Percentiles rank a stretch among this genome's conserved stretches.
Evolutionary conservation across 176 grass and related monocot species (phyloP).

Genomic region (Luzula sylvatica): DNA sequence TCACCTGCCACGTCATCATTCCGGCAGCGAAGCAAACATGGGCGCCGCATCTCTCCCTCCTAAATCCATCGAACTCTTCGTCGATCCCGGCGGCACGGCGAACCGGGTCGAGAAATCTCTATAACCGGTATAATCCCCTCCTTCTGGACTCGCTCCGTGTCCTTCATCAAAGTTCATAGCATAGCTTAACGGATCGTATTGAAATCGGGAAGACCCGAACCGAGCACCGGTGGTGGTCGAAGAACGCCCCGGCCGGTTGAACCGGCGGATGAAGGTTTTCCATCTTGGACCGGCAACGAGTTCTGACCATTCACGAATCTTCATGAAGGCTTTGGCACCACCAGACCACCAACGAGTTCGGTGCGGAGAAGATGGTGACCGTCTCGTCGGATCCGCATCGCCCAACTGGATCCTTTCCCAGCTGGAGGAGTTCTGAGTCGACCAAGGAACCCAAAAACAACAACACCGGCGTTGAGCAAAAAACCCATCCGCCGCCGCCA

Average conservation of each 20-base stretch:
- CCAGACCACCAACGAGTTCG: conserved; percentile 45
- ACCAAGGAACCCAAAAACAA: conserved; percentile 57
- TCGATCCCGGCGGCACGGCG: conserved; percentile 29
- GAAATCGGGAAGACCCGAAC: conserved; percentile 1
- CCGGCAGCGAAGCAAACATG: conserved; percentile 12
- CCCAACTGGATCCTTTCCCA: conserved; percentile 22
- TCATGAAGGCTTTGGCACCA: conserved; percentile 53
- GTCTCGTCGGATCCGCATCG: conserved; percentile 9
- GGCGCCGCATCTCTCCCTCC: conserved; percentile 40
- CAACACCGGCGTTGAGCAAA: conserved; percentile 39
- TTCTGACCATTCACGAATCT: conserved; percentile 95
- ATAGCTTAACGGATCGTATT: conserved; percentile 80
- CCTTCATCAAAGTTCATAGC: conserved; percentile 98
- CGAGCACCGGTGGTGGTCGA: conserved; percentile 7
- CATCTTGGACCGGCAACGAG: conserved; percentile 74
- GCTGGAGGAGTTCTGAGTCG: not conserved
- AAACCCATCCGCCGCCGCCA: conserved; percentile 34
- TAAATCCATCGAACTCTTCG: conserved; percentile 49
- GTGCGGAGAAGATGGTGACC: conserved; percentile 7
- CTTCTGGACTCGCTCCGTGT: conserved; percentile 35
- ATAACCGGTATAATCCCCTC: conserved; percentile 24
- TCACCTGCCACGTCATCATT: not conserved
- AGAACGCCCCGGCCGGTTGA: conserved; percentile 32
- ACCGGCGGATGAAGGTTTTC: conserved; percentile 94
- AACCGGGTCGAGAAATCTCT: conserved; percentile 72